These are phyloP conservation scores for Erodium texanum DNA, from an alignment of 441 rosid species.

Conservation along the genomic window DNA sequence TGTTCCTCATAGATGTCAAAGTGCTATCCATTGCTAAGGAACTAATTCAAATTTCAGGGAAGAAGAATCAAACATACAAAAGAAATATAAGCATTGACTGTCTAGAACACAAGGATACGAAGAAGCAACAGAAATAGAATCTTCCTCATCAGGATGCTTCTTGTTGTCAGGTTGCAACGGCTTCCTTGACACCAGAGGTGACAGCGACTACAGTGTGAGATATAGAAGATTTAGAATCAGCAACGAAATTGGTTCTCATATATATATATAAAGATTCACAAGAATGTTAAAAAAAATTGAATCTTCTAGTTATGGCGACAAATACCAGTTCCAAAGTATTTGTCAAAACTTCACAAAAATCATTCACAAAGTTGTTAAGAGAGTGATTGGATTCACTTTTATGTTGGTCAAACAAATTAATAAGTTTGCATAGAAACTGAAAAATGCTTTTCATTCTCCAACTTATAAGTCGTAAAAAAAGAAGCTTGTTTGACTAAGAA, in stretches of 20 bases:
- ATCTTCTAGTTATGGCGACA: too few relatives aligned
- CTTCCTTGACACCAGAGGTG: slow-evolving; percentile 43
- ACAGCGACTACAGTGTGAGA: slow-evolving; percentile 26
- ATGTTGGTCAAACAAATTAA: too few relatives aligned
- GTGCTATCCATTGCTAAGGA: slow-evolving; percentile 41
- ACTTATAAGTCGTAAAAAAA: too few relatives aligned
- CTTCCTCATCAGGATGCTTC: slow-evolving; percentile 88
- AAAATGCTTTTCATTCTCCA: too few relatives aligned
- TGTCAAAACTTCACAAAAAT: too few relatives aligned
- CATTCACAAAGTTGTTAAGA: too few relatives aligned
- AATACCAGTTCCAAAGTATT: too few relatives aligned
- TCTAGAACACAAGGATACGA: slow-evolving; percentile 37
- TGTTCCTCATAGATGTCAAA: slow-evolving; percentile 36
- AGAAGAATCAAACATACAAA: slow-evolving; percentile 2
- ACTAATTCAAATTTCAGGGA: neutral
- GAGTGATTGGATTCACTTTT: too few relatives aligned
- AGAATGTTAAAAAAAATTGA: neutral
- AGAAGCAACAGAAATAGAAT: slow-evolving; percentile 61
- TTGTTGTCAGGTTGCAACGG: slow-evolving; percentile 78
- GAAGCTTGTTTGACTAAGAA: too few relatives aligned
- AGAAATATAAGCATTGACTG: slow-evolving; percentile 11
- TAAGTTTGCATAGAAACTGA: too few relatives aligned
- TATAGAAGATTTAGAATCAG: slow-evolving; percentile 6
- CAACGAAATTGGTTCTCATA: neutral
- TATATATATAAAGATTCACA: neutral